phyloP scores from a whole-genome alignment of 768 basidiomycete genomes.

The Trametes cingulata region DNA sequence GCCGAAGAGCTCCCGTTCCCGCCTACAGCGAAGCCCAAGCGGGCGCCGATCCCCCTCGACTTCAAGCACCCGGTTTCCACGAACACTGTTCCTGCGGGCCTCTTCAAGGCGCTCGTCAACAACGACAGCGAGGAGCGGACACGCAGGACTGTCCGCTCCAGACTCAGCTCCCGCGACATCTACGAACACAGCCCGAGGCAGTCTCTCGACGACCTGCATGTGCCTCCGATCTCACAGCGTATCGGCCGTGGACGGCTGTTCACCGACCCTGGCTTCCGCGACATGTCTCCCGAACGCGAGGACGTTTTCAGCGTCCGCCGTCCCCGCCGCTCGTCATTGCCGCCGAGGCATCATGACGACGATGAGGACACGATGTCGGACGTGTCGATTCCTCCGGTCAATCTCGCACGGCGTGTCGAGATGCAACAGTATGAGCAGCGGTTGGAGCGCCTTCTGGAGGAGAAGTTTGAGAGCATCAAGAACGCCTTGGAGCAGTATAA shows the following conservation, averaged over 20 bases:
- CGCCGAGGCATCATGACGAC: slow-evolving; percentile 47
- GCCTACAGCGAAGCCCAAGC: slow-evolving; percentile 46
- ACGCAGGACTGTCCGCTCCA: slow-evolving; percentile 70
- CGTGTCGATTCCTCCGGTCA: slow-evolving; percentile 46
- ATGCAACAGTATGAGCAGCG: slow-evolving; percentile 61
- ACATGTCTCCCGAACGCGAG: slow-evolving; percentile 31
- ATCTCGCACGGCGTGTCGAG: slow-evolving; percentile 56
- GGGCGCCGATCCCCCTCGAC: slow-evolving; percentile 78
- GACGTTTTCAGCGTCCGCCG: slow-evolving; percentile 46
- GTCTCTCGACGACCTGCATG: slow-evolving; percentile 75
- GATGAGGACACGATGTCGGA: slow-evolving; percentile 48
- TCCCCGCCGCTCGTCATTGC: slow-evolving; percentile 36
- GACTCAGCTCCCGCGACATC: slow-evolving; percentile 72
- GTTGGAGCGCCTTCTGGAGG: slow-evolving; percentile 64
- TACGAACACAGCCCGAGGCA: slow-evolving; percentile 60
- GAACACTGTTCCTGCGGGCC: slow-evolving; percentile 81
- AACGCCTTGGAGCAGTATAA: slow-evolving; percentile 37
- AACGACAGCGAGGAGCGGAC: slow-evolving; percentile 60
- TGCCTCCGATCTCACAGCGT: slow-evolving; percentile 68
- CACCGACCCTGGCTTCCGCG: slow-evolving; percentile 54
- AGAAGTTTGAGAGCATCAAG: slow-evolving; percentile 59
- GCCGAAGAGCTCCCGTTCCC: slow-evolving; percentile 36
- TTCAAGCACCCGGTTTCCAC: slow-evolving; percentile 65
- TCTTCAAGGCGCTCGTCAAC: slow-evolving; percentile 76
- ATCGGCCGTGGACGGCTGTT: slow-evolving; percentile 54